phyloP scores from a whole-genome alignment of 2,329 filamentous ascomycete species.

The Trichoderma koningiopsis region DNA sequence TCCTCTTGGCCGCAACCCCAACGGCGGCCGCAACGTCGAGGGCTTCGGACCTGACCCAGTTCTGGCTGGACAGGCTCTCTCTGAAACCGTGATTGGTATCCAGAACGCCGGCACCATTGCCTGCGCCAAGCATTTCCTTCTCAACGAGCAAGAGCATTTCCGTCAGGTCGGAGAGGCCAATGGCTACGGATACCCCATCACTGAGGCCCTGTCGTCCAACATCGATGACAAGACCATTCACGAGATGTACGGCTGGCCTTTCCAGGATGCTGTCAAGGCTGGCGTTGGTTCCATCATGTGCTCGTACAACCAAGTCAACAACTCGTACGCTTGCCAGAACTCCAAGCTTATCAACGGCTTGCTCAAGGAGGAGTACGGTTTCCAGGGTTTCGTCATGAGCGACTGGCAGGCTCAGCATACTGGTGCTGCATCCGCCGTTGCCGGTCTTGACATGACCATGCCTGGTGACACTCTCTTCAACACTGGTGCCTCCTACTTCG shows the following conservation, averaged over 20 bases:
- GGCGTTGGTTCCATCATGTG: slow-evolving; percentile 67
- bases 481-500: slow-evolving; percentile 75
- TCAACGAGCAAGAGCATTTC: slow-evolving; percentile 79
- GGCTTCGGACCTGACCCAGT: slow-evolving; percentile 72
- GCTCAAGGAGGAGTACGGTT: slow-evolving; percentile 77
- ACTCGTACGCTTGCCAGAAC: slow-evolving; percentile 79
- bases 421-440: slow-evolving; percentile 65
- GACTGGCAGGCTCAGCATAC: slow-evolving; percentile 79
- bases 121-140: slow-evolving; percentile 76
- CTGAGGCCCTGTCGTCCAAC: slow-evolving; percentile 61
- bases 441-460: slow-evolving; percentile 87
- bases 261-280: slow-evolving; percentile 70
- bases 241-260: slow-evolving; percentile 78
- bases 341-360: slow-evolving; percentile 73
- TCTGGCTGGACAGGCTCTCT: slow-evolving; percentile 70
- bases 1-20: slow-evolving; percentile 50
- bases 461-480: slow-evolving; percentile 80
- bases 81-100: slow-evolving; percentile 75
- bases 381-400: slow-evolving; percentile 79
- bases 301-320: slow-evolving; percentile 78
- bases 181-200: slow-evolving; percentile 59
- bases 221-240: slow-evolving; percentile 74
- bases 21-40: slow-evolving; percentile 64
- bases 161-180: slow-evolving; percentile 61
- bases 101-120: slow-evolving; percentile 82